These are phyloP conservation scores for Colletotrichum cordylinicola DNA, from an alignment of 2,329 filamentous ascomycete species.

Conservation along the genomic window DNA sequence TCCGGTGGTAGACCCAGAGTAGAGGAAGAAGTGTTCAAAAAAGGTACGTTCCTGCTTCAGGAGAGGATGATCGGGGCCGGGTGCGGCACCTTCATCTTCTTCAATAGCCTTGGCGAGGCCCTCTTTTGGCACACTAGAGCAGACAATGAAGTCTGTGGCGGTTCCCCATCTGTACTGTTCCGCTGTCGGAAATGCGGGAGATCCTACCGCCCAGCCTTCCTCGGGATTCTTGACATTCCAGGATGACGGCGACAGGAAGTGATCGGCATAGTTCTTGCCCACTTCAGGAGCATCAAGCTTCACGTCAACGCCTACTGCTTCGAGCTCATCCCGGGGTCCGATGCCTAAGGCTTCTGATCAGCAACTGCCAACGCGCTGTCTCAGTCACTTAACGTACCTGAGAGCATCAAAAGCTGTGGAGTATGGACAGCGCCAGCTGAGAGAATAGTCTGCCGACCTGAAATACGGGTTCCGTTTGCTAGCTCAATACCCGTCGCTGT, in stretches of 20 bases:
- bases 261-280: constrained; percentile 55
- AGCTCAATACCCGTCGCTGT: constrained; percentile 33
- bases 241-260: constrained; percentile 31
- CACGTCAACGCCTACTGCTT: constrained; percentile 45
- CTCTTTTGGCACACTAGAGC: constrained; percentile 27
- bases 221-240: constrained; percentile 39
- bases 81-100: constrained; percentile 36
- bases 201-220: constrained; percentile 25
- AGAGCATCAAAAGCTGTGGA: constrained; percentile 57
- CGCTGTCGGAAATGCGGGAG: constrained; percentile 25
- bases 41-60: constrained; percentile 29
- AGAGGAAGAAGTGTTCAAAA: constrained; percentile 37
- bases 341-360: constrained; percentile 38
- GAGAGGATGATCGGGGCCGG: constrained; percentile 37
- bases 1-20: constrained; percentile 31
- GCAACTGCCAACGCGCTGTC: neutral
- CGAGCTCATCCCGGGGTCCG: constrained; percentile 46
- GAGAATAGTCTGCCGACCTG: constrained; percentile 42
- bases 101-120: constrained; percentile 35
- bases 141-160: constrained; percentile 42
- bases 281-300: constrained; percentile 51
- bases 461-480: constrained; percentile 30
- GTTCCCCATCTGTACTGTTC: constrained; percentile 31
- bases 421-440: constrained; percentile 55
- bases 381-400: constrained; percentile 17